These are phyloP conservation scores for Lignosus rhinocerotis DNA, from an alignment of 1,284 basidiomycete genomes.

Conservation along the genomic window DNA sequence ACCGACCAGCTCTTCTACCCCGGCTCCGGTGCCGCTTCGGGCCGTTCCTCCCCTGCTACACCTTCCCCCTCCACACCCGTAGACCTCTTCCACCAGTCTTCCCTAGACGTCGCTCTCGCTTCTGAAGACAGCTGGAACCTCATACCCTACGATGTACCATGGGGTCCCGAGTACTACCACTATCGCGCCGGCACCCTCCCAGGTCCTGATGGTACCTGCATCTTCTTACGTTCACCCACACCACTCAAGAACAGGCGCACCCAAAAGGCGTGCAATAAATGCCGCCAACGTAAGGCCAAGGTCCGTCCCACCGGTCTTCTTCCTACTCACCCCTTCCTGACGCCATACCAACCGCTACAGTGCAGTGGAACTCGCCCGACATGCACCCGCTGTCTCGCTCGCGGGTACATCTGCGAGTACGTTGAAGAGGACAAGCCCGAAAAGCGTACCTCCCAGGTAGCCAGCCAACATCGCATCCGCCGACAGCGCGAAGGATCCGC, in stretches of 20 bases:
- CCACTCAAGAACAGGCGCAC: conserved; percentile 43
- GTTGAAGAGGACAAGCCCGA: conserved; percentile 30
- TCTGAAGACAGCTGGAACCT: conserved; percentile 41
- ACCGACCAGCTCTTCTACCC: conserved; percentile 7
- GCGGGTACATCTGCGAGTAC: conserved; percentile 43
- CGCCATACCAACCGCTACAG: conserved; percentile 25
- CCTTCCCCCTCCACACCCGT: conserved; percentile 16
- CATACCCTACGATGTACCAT: conserved; percentile 44
- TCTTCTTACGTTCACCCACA: conserved; percentile 44
- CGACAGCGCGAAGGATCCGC: conserved; percentile 17
- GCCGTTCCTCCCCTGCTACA: conserved; percentile 15
- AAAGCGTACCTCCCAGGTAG: conserved; percentile 4
- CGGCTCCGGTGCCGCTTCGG: conserved; percentile 5
- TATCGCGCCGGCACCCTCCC: conserved; percentile 41
- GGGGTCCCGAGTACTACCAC: conserved; percentile 41
- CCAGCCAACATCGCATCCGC: conserved; percentile 2
- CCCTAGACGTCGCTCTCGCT: conserved; percentile 16
- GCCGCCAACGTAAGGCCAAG: conserved; percentile 48
- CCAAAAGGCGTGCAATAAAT: conserved; percentile 44
- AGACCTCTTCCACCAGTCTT: conserved; percentile 14
- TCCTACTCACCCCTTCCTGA: background rate
- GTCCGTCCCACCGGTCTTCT: conserved; percentile 24
- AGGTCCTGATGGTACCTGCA: conserved; percentile 41
- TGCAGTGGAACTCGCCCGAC: conserved; percentile 43
- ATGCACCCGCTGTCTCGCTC: conserved; percentile 40